Evolutionary conservation across 805 yeast genomes (phyloP), one percentile per base, ranked within the genome.

Genomic region (Lachancea meyersii): DNA sequence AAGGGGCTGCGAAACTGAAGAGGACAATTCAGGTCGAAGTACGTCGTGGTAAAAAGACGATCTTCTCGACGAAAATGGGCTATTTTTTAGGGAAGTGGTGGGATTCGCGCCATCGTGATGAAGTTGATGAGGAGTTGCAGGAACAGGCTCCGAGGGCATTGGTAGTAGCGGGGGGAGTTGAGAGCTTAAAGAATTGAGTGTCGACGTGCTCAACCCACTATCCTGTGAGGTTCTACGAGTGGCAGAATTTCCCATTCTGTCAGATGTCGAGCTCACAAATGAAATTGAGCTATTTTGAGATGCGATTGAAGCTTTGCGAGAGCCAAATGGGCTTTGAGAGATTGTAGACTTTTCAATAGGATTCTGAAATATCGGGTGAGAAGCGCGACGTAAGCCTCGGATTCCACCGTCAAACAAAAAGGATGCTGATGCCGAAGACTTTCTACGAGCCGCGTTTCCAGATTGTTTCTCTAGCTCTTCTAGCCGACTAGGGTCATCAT

Each of bases 91-190:
- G 5, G 59, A 50, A 28, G 36, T 21, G 40, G 43, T 31, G 20
- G 46, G 41, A 14, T 32, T 32, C 4, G 48, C 28, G 8, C 24
- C 16, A 16, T 42, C 45, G 17, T 13, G 4, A 11, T 47, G 28
- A 4, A 28, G 27, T 2, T 43, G 48, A 21, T 40, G 43, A 2
- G 62, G 60, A 1, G 49, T 38, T 3, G 22, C 16, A 2, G 45
- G 45, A 7, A 42, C 21, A n/a, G 45, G 45, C n/a, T 42, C 45
- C 10, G 26, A 31, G 22, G 45, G 45, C 41, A 42, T 63, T 1
- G 82, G 77, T 14, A 69, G 58, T 40, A 68, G 75, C 0, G 82
- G 77, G 0, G 88, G 87, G 4, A 82, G 39, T 28, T 38, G 41
- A 21, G 35, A 31, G 17, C 35, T 31, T n/a, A 38, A 17, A 14